Evolutionary conservation across 2,329 filamentous ascomycete genomes (phyloP).

Genomic region (Tolypocladium endophyticum): DNA sequence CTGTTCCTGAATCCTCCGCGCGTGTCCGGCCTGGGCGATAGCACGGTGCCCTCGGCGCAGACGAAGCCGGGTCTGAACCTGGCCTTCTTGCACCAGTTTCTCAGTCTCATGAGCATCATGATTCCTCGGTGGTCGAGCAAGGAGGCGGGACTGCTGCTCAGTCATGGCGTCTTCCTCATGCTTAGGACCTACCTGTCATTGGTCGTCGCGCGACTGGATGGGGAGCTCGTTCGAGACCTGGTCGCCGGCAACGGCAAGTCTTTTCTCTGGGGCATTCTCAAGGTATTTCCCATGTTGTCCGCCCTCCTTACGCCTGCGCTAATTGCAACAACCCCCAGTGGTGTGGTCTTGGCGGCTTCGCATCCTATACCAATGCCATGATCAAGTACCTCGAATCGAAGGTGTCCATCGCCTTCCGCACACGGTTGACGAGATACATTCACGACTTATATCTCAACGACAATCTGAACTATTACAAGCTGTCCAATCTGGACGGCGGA

Average conservation of each 20-base stretch:
- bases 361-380: conserved; percentile 96
- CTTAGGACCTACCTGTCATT: conserved; percentile 89
- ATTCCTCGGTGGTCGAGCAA: conserved; percentile 93
- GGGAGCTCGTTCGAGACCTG: conserved; percentile 89
- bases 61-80: conserved; percentile 92
- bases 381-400: conserved; percentile 98
- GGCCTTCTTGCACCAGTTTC: conserved; percentile 91
- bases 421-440: conserved; percentile 87
- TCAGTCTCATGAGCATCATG: conserved; percentile 95
- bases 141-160: conserved; percentile 80
- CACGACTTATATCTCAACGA: conserved; percentile 95
- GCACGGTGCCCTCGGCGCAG: conserved; percentile 71
- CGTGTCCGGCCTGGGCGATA: conserved; percentile 65
- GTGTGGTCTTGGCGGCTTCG: conserved; percentile 86
- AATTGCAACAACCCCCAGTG: conserved; percentile 39
- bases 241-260: conserved; percentile 87
- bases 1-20: conserved; percentile 87
- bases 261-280: conserved; percentile 80
- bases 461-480: conserved; percentile 91
- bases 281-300: conserved; percentile 35
- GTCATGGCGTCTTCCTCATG: conserved; percentile 83
- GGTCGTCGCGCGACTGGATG: conserved; percentile 84
- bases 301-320: not conserved
- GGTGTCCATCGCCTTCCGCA: conserved; percentile 95
- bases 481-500: conserved; percentile 85